A percentile compares a stretch with the other conserved stretches of the same genome.
These are phyloP conservation scores for Diutina ranongensis DNA, from an alignment of 1,139 yeast genomes.

Conservation along the genomic window DNA sequence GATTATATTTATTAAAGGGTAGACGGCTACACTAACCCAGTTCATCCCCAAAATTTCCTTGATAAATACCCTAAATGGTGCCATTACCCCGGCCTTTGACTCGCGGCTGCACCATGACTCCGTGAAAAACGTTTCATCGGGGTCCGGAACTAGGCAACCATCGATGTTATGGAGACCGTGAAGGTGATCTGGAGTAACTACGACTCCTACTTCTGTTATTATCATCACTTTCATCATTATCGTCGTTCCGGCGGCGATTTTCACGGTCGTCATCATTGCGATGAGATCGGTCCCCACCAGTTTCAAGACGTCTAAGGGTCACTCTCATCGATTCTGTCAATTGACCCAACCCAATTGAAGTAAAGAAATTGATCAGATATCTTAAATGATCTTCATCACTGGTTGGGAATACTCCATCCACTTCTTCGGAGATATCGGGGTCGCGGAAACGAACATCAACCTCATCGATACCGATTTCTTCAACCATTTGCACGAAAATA, in stretches of 20 bases:
- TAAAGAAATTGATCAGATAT: slow-evolving; percentile 81
- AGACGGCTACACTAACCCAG: no score
- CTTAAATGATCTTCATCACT: slow-evolving; percentile 44
- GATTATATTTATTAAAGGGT: no score
- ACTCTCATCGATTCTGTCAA: slow-evolving; percentile 77
- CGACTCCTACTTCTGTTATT: neutral
- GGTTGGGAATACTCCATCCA: slow-evolving; percentile 40
- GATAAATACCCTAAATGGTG: no score
- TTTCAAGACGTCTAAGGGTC: slow-evolving; percentile 19
- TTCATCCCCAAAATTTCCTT: no score
- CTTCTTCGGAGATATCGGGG: slow-evolving; percentile 20
- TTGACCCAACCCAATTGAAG: slow-evolving; percentile 83
- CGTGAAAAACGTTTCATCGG: no score
- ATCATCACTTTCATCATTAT: no score
- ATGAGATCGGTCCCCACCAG: no score
- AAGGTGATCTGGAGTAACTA: neutral
- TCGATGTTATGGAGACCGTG: neutral
- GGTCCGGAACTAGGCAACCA: neutral
- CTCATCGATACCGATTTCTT: slow-evolving; percentile 56
- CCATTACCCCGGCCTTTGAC: neutral
- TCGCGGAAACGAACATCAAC: slow-evolving; percentile 37
- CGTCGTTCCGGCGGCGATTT: no score
- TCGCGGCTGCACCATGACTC: neutral
- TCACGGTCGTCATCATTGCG: no score
- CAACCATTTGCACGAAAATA: slow-evolving; percentile 68